phyloP scores from a whole-genome alignment of 495 filamentous ascomycete species.

The Cenococcum geophilum region DNA sequence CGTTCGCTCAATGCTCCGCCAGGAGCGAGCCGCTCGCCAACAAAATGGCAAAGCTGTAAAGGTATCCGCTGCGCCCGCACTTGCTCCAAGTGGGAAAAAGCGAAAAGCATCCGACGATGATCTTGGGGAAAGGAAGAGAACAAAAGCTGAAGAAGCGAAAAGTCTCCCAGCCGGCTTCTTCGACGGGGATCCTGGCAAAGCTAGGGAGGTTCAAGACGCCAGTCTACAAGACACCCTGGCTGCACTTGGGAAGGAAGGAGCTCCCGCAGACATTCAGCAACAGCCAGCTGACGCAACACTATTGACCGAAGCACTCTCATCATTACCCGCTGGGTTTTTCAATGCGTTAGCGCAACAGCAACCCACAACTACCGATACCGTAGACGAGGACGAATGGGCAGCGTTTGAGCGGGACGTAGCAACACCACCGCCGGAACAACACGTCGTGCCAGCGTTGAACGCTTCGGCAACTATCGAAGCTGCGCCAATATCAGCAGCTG shows the following conservation, averaged over 20 bases:
- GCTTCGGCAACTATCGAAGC: slow-evolving; percentile 61
- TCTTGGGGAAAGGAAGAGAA: slow-evolving; percentile 42
- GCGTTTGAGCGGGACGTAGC: slow-evolving; percentile 85
- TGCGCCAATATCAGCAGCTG: slow-evolving; percentile 61
- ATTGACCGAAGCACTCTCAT: not conserved
- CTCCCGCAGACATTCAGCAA: not conserved
- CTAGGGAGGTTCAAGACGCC: not conserved
- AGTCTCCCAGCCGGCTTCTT: slow-evolving; percentile 27
- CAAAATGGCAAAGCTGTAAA: slow-evolving; percentile 54
- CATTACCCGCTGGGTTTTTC: not conserved
- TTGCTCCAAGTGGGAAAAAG: slow-evolving; percentile 49
- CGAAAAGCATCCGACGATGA: slow-evolving; percentile 50
- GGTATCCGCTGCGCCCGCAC: slow-evolving; percentile 45
- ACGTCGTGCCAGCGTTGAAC: slow-evolving; percentile 15
- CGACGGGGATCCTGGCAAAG: slow-evolving; percentile 7
- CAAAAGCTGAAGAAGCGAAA: slow-evolving; percentile 11
- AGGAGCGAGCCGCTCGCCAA: slow-evolving; percentile 62
- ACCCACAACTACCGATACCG: slow-evolving; percentile 23
- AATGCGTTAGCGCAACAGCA: not conserved
- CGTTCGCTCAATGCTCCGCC: slow-evolving; percentile 73
- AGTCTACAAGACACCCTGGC: not conserved
- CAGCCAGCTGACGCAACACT: not conserved
- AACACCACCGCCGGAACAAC: slow-evolving; percentile 43
- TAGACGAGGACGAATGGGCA: slow-evolving; percentile 85
- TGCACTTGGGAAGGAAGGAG: not conserved